Evolutionary conservation across 345 rosid species (phyloP).

Genomic region (Citrus maxima): DNA sequence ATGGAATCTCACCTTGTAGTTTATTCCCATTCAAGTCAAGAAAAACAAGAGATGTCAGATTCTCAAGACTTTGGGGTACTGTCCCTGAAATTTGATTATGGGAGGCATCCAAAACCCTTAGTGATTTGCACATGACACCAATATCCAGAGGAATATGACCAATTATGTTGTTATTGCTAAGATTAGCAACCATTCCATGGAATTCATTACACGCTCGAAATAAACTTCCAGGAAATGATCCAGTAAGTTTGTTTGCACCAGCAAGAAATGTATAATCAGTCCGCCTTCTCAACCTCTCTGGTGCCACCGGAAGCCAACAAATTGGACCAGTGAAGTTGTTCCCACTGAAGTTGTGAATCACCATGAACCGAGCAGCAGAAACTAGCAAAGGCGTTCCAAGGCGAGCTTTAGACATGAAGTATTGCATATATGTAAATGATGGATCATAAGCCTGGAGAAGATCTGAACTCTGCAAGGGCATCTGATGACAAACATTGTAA

Average conservation of each 20-base stretch:
- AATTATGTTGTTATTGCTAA: conserved; percentile 23
- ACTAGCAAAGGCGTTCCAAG: conserved; percentile 6
- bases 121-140: conserved; percentile 25
- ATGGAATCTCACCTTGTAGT: conserved; percentile 26
- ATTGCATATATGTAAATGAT: conserved; percentile 11
- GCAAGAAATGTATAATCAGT: conserved; percentile 30
- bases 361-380: background rate
- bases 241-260: conserved; percentile 26
- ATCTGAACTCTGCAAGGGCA: background rate
- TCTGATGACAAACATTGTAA: conserved; percentile 10
- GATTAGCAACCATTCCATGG: conserved; percentile 21
- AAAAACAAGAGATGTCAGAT: conserved; percentile 21
- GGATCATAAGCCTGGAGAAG: background rate
- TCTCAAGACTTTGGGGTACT: conserved; percentile 24
- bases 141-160: conserved; percentile 23
- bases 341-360: conserved; percentile 26
- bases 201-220: conserved; percentile 20
- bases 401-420: conserved; percentile 9
- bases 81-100: conserved; percentile 21
- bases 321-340: conserved; percentile 27
- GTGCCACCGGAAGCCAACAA: conserved; percentile 20
- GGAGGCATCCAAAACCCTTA: conserved; percentile 30
- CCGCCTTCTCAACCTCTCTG: conserved; percentile 13
- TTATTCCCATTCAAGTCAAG: conserved; percentile 27
- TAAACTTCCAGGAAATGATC: conserved; percentile 20